Evolutionary conservation across 148 eudicot genomes (phyloP).

Genomic region (Limonium bicolor): DNA sequence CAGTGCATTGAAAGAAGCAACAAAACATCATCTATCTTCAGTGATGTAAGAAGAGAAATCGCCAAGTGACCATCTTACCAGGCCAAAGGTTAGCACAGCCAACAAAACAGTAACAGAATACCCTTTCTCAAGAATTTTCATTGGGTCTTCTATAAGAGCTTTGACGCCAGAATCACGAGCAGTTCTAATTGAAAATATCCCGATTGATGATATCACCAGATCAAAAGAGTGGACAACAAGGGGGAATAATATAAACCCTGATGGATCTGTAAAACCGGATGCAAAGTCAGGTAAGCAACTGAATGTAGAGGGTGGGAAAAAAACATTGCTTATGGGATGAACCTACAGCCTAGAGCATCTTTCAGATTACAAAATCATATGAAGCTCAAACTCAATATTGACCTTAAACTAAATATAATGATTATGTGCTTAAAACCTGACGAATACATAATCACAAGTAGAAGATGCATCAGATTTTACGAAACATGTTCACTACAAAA

Average conservation of each 20-base stretch:
- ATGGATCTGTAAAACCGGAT: slow-evolving; percentile 63
- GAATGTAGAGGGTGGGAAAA: neutral
- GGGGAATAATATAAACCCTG: slow-evolving; percentile 97
- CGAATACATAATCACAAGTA: too few relatives aligned
- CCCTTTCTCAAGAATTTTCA: slow-evolving; percentile 91
- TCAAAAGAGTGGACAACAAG: slow-evolving; percentile 96
- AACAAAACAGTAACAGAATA: slow-evolving; percentile 74
- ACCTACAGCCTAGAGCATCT: too few relatives aligned
- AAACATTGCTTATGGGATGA: too few relatives aligned
- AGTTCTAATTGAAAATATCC: slow-evolving; percentile 82
- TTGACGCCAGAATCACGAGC: slow-evolving; percentile 51
- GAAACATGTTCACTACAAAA: too few relatives aligned
- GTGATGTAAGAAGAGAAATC: too few relatives aligned
- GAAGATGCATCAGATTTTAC: too few relatives aligned
- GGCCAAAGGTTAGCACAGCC: slow-evolving; percentile 84
- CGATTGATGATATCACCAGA: slow-evolving; percentile 83
- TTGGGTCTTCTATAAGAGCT: slow-evolving; percentile 69
- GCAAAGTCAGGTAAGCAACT: slow-evolving; percentile 5
- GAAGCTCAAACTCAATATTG: too few relatives aligned
- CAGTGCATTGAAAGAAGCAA: too few relatives aligned
- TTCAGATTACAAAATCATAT: too few relatives aligned
- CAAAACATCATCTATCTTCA: too few relatives aligned
- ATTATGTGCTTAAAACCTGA: too few relatives aligned
- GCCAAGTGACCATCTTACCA: slow-evolving; percentile 50
- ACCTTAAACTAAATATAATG: too few relatives aligned